Evolutionary conservation across 768 basidiomycete genomes (phyloP), one percentile per base, ranked within the genome.

Genomic region (Leccinum fibrillosum): DNA sequence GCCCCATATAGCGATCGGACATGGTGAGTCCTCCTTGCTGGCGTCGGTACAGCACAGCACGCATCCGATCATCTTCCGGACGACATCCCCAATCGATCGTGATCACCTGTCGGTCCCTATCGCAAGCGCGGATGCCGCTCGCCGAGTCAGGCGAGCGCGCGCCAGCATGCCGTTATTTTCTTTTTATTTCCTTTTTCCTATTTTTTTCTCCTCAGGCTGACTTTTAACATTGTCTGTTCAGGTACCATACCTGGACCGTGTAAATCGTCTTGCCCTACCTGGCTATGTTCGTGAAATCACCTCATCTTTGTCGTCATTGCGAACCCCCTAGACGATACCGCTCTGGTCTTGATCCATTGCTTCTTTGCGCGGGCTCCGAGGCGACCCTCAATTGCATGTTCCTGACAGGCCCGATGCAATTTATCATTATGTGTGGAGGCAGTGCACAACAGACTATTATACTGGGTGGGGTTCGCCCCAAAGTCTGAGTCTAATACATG

Each of bases 291-390:
- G 53, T 54, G 54, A 30, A 52, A 71, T 70, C 66, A 67, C 65
- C 59, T 69, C 67, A 71, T 60, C 51, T 26, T 44, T 48, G 47
- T 48, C 47, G 47, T 48, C 42, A 26, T 26, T 17, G 23, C 23
- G 17, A 23, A 26, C 21, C 21, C 4, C 23, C 12, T 25, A 15
- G 25, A 13, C 47, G 23, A 48, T 25, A 49, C 15, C 26, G 21
- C 23, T 25, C 48, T 28, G 10, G 48, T 49, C 26, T 28, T n/a
- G 25, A 6, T 53, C 37, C 30, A 13, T 54, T 42, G 19, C 53
- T 62, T 60, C 58, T 55, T n/a, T 62, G 70, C 70, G 70, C 70
- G 70, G 72, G 23, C 48, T 70, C 70, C 72, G 70, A 71, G 70
- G 72, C 53, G 54, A 62, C 66, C 52, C 54, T 57, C 60, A 52